Base-by-base conservation (phyloP, 2,329 filamentous ascomycete genomes). In the Aspergillus sergii region DNA sequence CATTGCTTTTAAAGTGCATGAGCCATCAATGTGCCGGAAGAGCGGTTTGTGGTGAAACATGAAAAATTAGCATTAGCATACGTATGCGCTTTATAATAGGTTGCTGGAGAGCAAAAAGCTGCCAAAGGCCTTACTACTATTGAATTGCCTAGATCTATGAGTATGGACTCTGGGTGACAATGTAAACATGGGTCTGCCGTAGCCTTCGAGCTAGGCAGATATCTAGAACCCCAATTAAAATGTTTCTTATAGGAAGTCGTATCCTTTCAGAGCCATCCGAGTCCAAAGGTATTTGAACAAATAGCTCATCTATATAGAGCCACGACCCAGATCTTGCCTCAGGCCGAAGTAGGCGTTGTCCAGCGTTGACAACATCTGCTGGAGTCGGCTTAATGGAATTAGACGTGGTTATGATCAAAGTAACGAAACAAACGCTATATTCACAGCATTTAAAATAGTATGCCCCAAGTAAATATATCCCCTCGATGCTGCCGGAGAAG, bases 401-500 rank as follows among this genome's bases (percentile, higher is more conserved):
- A 50, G 39, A 62, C 32, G 34, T 56, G 53, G 54, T 59, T 58
- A 48, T 51, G 62, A 48, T 23, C 58, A 59, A 59, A 61, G n/a
- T 10, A 58, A 48, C 43, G 48, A 57, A 51, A 66, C 21, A 63
- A 58, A 59, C 53, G 56, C 57, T 65, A 66, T 66, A 56, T 64
- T 66, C 63, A 63, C 59, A 60, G 56, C 62, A 58, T 64, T 45
- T 48, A 57, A 66, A 67, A 54, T 48, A 66, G 45, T 59, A 57
- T 63, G 54, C 61, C 51, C 59, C 65, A 65, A 63, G 55, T 54
- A 48, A 64, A 48, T 5, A 26, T 57, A 60, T 63, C 46, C 45
- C 39, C 58, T 51, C 53, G 59, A 57, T 21, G 56, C 50, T 45
- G 46, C 60, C 34, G 28, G 61, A 58, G 41, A 28, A 63, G 62